These are phyloP conservation scores for Rhodotorula sp. DNA, from an alignment of 1,284 basidiomycete species.

Conservation along the genomic window DNA sequence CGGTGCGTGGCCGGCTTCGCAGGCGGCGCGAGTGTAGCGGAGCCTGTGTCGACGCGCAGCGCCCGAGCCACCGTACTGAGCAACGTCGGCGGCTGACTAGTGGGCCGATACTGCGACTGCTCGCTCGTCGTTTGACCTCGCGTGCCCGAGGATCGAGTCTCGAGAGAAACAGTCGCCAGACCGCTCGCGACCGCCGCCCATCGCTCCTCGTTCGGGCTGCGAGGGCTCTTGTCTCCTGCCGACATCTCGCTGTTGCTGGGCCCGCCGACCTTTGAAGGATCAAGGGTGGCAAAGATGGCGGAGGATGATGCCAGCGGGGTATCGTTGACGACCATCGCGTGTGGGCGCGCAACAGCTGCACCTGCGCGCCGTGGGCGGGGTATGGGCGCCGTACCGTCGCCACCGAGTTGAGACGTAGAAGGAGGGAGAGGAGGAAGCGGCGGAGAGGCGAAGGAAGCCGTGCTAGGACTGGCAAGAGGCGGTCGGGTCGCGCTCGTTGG, in stretches of 20 bases:
- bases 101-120: too few species aligned
- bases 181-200: slow-evolving; percentile 11
- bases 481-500: not conserved
- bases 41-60: too few species aligned
- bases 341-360: not conserved
- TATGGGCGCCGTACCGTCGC: not conserved
- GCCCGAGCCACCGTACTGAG: too few species aligned
- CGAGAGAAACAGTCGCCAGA: too few species aligned
- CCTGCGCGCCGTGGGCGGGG: not conserved
- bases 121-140: too few species aligned
- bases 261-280: slow-evolving; percentile 1
- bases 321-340: not conserved
- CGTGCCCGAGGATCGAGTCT: not conserved
- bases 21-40: too few species aligned
- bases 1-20: not conserved
- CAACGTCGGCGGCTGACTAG: too few species aligned
- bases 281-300: not conserved
- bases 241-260: slow-evolving; percentile 21
- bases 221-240: slow-evolving; percentile 15
- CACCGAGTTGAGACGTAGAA: not conserved
- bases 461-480: too few species aligned
- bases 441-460: not conserved
- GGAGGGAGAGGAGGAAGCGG: slow-evolving; percentile 2
- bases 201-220: slow-evolving; percentile 28
- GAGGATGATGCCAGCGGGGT: not conserved